Base-by-base conservation (phyloP, 1,139 yeast species). In the Candida tunisiensis region DNA sequence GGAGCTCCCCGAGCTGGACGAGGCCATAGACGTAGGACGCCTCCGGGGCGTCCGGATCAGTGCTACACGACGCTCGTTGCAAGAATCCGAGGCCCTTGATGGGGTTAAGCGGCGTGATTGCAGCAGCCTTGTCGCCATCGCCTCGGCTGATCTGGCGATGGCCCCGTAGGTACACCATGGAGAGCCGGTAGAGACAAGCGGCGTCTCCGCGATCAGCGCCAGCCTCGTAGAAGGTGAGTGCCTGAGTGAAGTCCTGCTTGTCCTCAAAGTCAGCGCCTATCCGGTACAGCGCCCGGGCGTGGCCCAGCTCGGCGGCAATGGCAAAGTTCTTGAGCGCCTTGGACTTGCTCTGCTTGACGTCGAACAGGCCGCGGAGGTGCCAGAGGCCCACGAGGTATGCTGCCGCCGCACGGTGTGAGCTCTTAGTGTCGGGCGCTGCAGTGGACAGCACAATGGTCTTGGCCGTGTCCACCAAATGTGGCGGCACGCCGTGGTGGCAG, bases 31-130 rank as follows among this genome's bases (percentile, higher is more conserved):
- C 40, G 31, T 47, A 54, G 2, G 56, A 47, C 1, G 57, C 45
- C 26, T 50, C 55, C 5, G 60, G 55, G 29, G 53, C 51, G 30
- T 54, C 60, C 1, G 51, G 46, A 27, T 53, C 59, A 11, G 53
- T 42, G 7, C 35, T 38, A 11, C 36, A 29, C 11, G 53, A 40
- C 2, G 55, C 44, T 12, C 37, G 34, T 29, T 47, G 45, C 13
- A 54, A 36, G 13, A 41, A 39, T 13, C 38, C 33, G 24, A 51
- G 28, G 1, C 54, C 60, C n/a, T n/a, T n/a, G n/a, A n/a, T n/a
- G n/a, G n/a, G n/a, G n/a, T n/a, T n/a, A n/a, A n/a, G n/a, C n/a
- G n/a, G n/a, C n/a, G n/a, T n/a, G n/a, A n/a, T n/a, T n/a, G n/a
- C n/a, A n/a, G n/a, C n/a, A n/a, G n/a, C n/a, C n/a, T n/a, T n/a